Evolutionary conservation across 768 basidiomycete species (phyloP).

Genomic region (Suillus lakei): DNA sequence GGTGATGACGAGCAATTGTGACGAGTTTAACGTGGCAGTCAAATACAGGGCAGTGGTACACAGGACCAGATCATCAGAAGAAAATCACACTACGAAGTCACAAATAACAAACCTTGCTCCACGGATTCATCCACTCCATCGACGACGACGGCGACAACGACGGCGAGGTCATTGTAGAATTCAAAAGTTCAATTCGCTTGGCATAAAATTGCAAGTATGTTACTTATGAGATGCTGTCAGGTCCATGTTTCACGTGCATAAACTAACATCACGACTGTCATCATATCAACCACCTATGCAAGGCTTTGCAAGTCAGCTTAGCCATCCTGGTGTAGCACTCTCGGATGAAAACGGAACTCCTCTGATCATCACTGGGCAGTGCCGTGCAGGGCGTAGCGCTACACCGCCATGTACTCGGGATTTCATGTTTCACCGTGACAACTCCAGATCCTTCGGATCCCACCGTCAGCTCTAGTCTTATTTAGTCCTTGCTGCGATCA

Average conservation of each 20-base stretch:
- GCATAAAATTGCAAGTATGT: neutral
- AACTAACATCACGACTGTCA: neutral
- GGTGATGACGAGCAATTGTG: neutral
- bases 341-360: neutral
- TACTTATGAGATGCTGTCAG: constrained; percentile 1
- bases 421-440: no score
- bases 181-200: neutral
- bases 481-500: neutral
- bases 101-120: neutral
- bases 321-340: no score
- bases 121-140: neutral
- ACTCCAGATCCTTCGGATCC: no score
- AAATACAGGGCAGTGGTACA: constrained; percentile 5
- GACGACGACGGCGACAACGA: neutral
- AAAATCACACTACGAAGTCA: neutral
- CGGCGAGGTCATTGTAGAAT: neutral
- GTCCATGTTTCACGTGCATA: neutral
- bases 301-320: no score
- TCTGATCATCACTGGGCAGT: constrained; percentile 3
- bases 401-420: neutral
- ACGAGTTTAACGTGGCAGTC: constrained; percentile 5
- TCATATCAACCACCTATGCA: no score
- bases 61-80: constrained; percentile 2
- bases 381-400: neutral
- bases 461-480: no score